These are phyloP conservation scores for Camellia japonica DNA, from an alignment of 148 eudicot species.

Conservation along the genomic window DNA sequence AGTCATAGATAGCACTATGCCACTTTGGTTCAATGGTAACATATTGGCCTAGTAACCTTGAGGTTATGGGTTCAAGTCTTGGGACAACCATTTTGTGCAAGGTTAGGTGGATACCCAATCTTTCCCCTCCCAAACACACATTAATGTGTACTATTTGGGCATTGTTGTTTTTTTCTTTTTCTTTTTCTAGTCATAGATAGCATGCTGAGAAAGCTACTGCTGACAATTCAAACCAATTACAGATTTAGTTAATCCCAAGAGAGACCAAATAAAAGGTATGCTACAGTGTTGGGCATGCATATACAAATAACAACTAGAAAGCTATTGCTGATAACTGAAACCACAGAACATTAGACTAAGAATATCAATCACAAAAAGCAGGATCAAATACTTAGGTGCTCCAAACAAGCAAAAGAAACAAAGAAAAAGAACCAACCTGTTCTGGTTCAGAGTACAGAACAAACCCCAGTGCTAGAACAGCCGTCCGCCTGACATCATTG, in stretches of 20 bases:
- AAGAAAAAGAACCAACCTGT: slow-evolving; percentile 61
- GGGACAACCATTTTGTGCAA: no score
- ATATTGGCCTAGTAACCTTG: no score
- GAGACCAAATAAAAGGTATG: background rate
- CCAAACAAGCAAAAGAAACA: background rate
- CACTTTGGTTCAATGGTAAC: no score
- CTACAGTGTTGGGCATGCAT: background rate
- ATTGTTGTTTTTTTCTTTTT: no score
- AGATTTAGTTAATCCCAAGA: background rate
- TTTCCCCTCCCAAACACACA: no score
- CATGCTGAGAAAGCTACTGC: background rate
- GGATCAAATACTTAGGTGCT: background rate
- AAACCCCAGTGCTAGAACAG: slow-evolving; percentile 96
- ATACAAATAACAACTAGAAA: background rate
- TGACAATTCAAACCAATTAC: background rate
- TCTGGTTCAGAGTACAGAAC: slow-evolving; percentile 93
- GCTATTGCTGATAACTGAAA: background rate
- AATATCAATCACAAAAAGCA: slow-evolving; percentile 7
- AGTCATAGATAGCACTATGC: background rate
- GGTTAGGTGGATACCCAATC: no score
- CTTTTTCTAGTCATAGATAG: background rate
- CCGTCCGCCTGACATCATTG: slow-evolving; percentile 96
- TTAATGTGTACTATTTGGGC: no score
- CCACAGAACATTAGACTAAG: background rate
- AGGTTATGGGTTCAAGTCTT: no score